These are phyloP conservation scores for Aureobasidium sp. DNA, from an alignment of 2,329 filamentous ascomycete genomes.

Conservation along the genomic window DNA sequence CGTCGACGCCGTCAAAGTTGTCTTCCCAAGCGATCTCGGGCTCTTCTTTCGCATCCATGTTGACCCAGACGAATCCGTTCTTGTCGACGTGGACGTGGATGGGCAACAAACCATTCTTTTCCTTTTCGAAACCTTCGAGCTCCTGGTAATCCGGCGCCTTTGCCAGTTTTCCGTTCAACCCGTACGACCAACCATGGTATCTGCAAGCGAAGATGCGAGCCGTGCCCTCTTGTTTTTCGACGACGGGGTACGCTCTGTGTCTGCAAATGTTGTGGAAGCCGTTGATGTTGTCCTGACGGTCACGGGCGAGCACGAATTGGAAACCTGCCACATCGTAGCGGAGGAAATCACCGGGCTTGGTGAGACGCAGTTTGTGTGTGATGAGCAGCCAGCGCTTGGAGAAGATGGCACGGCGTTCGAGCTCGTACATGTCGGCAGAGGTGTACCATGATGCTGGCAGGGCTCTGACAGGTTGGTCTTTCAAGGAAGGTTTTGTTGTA, in stretches of 20 bases:
- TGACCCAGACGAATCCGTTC: slow-evolving; percentile 54
- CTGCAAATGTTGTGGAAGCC: slow-evolving; percentile 59
- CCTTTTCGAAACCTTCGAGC: slow-evolving; percentile 50
- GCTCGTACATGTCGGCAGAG: slow-evolving; percentile 38
- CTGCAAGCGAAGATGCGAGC: slow-evolving; percentile 51
- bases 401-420: slow-evolving; percentile 41
- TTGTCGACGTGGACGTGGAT: slow-evolving; percentile 49
- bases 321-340: slow-evolving; percentile 50
- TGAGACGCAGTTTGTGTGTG: slow-evolving; percentile 47
- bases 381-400: slow-evolving; percentile 51
- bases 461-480: slow-evolving; percentile 21
- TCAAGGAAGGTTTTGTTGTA: slow-evolving; percentile 6
- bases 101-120: slow-evolving; percentile 49
- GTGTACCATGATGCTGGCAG: slow-evolving; percentile 42
- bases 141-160: slow-evolving; percentile 55
- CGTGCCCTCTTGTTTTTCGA: slow-evolving; percentile 45
- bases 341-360: slow-evolving; percentile 50
- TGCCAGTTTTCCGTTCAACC: slow-evolving; percentile 49
- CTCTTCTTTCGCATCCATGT: slow-evolving; percentile 42
- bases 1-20: slow-evolving; percentile 44
- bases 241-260: slow-evolving; percentile 55
- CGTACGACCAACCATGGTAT: slow-evolving; percentile 59
- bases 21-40: slow-evolving; percentile 46
- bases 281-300: slow-evolving; percentile 47
- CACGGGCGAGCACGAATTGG: slow-evolving; percentile 47